A percentile compares a stretch with the other conserved stretches of the same genome.
Conservation (phyloP, 2,329 filamentous ascomycete species). For the Stagonosporopsis vannaccii region DNA sequence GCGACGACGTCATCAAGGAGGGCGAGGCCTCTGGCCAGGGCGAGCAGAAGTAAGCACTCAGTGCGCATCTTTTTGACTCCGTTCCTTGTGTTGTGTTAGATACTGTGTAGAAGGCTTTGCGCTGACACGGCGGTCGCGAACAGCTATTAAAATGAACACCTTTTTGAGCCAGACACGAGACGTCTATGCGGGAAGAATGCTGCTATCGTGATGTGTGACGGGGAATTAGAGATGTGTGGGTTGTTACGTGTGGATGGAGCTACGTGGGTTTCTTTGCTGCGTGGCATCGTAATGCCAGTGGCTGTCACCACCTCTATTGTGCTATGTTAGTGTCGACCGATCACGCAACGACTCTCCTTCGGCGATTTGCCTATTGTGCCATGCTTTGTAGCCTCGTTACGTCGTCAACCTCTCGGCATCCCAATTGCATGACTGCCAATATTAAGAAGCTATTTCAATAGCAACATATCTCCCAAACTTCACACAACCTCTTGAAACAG, state of each 20-base stretch:
- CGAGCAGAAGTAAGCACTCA: slow-evolving; percentile 56
- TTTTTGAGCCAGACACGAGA: background rate
- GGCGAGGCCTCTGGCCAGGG: slow-evolving; percentile 70
- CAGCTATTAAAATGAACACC: slow-evolving; percentile 19
- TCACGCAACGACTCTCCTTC: background rate
- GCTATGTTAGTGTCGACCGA: too few relatives aligned
- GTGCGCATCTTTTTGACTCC: slow-evolving; percentile 19
- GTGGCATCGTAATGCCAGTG: too few relatives aligned
- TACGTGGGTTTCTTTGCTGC: too few relatives aligned
- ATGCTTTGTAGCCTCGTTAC: background rate
- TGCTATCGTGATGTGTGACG: background rate
- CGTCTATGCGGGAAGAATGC: background rate
- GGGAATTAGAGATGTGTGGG: too few relatives aligned
- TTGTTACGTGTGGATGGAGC: background rate
- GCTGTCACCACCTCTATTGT: too few relatives aligned
- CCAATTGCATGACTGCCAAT: background rate
- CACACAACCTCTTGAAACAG: background rate
- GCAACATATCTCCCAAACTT: background rate
- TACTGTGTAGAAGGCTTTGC: slow-evolving; percentile 23
- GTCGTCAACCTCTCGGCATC: too few relatives aligned
- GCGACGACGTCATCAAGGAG: slow-evolving; percentile 78
- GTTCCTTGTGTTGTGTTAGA: slow-evolving; percentile 17
- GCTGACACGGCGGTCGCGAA: slow-evolving; percentile 28
- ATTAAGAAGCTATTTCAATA: background rate
- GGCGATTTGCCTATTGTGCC: background rate